Evolutionary conservation across 305 asterid genomes (phyloP).

Genomic region (Solanum hybrid): DNA sequence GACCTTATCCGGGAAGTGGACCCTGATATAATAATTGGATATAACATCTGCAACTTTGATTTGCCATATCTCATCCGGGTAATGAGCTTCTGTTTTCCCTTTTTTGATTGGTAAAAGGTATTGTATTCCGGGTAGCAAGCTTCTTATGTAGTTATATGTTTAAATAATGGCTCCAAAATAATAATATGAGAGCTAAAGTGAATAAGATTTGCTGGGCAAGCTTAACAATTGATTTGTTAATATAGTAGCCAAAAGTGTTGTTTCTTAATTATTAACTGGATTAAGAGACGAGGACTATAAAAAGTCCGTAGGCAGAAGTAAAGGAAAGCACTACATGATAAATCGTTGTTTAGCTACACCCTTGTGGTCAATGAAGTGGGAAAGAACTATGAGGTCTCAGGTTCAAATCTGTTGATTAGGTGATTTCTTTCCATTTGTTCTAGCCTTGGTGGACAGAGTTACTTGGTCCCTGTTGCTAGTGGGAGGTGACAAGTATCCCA

Average conservation of each 20-base stretch:
- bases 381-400: background rate
- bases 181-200: background rate
- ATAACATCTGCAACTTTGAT: conserved; percentile 98
- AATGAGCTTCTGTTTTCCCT: background rate
- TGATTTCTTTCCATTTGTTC: background rate
- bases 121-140: conserved; percentile 42
- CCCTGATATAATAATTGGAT: conserved; percentile 96
- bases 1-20: conserved; percentile 90
- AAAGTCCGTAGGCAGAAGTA: background rate
- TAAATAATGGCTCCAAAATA: background rate
- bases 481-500: background rate
- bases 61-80: conserved; percentile 98
- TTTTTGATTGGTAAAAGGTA: background rate
- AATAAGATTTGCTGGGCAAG: background rate
- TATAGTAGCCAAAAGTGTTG: background rate
- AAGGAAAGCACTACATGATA: background rate
- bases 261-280: background rate
- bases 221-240: background rate
- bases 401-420: background rate
- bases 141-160: background rate
- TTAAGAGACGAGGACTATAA: background rate
- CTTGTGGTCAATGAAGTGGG: background rate
- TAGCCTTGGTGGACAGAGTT: background rate
- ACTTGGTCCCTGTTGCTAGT: background rate
- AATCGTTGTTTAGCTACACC: background rate